Evolutionary conservation across 208 protist genomes (phyloP).

Genomic region (Acanthamoeba castellanii): DNA sequence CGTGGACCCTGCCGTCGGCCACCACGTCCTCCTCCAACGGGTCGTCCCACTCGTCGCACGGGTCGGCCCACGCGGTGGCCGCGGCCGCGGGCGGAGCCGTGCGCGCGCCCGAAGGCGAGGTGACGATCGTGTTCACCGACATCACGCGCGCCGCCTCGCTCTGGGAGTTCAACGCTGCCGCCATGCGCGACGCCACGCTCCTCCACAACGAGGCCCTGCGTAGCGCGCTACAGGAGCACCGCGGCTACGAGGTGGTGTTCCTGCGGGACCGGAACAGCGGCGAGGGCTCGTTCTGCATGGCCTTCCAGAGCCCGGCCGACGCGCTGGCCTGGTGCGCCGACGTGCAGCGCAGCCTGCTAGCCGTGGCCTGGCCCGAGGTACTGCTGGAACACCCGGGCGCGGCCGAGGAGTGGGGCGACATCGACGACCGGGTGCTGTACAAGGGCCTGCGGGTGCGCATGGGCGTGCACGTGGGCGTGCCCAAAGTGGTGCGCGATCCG

Average conservation of each 20-base stretch:
- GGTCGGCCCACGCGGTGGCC: background rate
- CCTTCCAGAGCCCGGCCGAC: slow-evolving; percentile 43
- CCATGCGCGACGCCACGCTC: slow-evolving; percentile 20
- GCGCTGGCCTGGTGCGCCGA: slow-evolving; percentile 38
- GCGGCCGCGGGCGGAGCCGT: background rate
- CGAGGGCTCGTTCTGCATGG: slow-evolving; percentile 74
- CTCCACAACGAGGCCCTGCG: slow-evolving; percentile 64
- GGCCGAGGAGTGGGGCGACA: slow-evolving; percentile 69
- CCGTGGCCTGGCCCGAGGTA: background rate
- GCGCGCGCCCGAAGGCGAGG: slow-evolving; percentile 6
- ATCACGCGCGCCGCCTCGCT: slow-evolving; percentile 8
- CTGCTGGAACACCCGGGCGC: slow-evolving; percentile 53
- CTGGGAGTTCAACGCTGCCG: background rate
- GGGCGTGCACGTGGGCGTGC: slow-evolving; percentile 43
- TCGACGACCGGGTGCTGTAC: slow-evolving; percentile 42
- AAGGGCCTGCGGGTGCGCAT: slow-evolving; percentile 67
- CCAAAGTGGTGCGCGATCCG: slow-evolving; percentile 21
- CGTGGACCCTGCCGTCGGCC: slow-evolving; percentile 3
- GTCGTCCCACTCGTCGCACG: background rate
- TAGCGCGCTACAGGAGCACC: background rate
- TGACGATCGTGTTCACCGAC: slow-evolving; percentile 62
- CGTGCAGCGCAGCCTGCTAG: background rate
- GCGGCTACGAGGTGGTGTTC: slow-evolving; percentile 69
- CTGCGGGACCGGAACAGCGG: slow-evolving; percentile 54
- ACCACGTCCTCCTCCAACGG: background rate